Base-by-base conservation (phyloP, 164 flowering plant genomes). In the Euptelea pleiosperma region DNA sequence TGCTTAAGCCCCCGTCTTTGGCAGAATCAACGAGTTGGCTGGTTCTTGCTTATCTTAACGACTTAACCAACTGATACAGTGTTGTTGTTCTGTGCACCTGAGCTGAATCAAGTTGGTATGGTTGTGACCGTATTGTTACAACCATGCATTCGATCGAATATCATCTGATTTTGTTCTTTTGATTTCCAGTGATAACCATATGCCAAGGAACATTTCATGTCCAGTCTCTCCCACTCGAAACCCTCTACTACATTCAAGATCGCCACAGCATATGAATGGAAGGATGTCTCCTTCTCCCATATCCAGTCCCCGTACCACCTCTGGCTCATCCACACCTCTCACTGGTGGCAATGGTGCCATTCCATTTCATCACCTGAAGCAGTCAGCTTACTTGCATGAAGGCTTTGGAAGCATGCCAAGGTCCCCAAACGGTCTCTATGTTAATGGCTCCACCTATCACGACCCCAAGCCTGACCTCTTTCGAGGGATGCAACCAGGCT, bases 161-260 rank as follows among this genome's bases (percentile, higher is more conserved):
- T 29, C 26, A 30, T 64, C 63, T 63, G 28, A 60, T 51, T 52
- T 58, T 8, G 8, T 43, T 68, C 47, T 65, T 45, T 14, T 66
- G 31, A 56, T 63, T 50, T 75, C 45, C 79, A 89, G 96, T 76
- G 96, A 84, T 48, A 63, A 54, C 54, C 70, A 64, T 56, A 70
- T 73, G 49, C 69, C 79, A 36, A 79, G 84, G 70, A 79, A 87
- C 71, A 67, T 83, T 60, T 92, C 96, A n/a, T 82, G 89, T 55
- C 96, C 98, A 1, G 95, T 89, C 47, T 92, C 98, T 30, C 98
- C 96, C 18, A 79, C 79, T 46, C 91, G 93, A 60, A 92, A 93
- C 65, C 95, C 95, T 58, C 79, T 82, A 62, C 64, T 79, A 52
- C 73, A 77, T 57, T 64, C 89, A 60, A 76, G 85, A 60, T 87